Base-by-base conservation (phyloP, 352 stramenopile species). In the Pythium monospermum region DNA sequence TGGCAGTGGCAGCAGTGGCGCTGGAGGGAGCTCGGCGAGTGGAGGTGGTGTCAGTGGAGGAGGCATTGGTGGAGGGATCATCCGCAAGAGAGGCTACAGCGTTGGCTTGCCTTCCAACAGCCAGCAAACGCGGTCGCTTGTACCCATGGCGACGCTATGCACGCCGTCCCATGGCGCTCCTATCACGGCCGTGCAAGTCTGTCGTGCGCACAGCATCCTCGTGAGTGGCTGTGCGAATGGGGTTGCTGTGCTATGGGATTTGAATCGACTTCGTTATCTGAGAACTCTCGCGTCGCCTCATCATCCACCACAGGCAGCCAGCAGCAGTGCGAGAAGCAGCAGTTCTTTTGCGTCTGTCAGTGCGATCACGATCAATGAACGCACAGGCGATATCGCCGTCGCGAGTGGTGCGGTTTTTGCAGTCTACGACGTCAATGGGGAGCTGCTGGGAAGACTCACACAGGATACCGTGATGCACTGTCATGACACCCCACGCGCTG, bases 381-480 rank as follows among this genome's bases (percentile, higher is more conserved):
- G 83, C 21, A 78, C 60, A 1, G 79, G 79, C 25, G 77, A 90
- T 45, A 76, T 90, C 11, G 49, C 77, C 4, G 70, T 85, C 8
- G 69, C 75, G 4, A 53, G 59, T n/a, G 72, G 71, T 7, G 49
- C 58, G 7, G 54, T 66, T 10, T 87, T 87, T 23, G 71, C 66
- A 0, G 77, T 90, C 16, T 87, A 71, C 52, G 77, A 90, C 41
- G 59, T 90, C 35, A 90, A 90, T 31, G 79, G 76, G 30, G 59
- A 59, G 7, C 41, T 85, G 23, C 68, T 83, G 3, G 73, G 72
- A 28, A 64, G 69, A 5, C 52, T 90, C 46, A 65, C 68, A 49
- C 60, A 71, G 39, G 73, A 73, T 7, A 56, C 72, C 30, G 49
- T 83, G 36, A 61, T 78, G 25, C 68, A 79, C 43, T 67, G 83